These are phyloP conservation scores for Aspergillus cristatus DNA, from an alignment of 495 filamentous ascomycete genomes.

Conservation along the genomic window DNA sequence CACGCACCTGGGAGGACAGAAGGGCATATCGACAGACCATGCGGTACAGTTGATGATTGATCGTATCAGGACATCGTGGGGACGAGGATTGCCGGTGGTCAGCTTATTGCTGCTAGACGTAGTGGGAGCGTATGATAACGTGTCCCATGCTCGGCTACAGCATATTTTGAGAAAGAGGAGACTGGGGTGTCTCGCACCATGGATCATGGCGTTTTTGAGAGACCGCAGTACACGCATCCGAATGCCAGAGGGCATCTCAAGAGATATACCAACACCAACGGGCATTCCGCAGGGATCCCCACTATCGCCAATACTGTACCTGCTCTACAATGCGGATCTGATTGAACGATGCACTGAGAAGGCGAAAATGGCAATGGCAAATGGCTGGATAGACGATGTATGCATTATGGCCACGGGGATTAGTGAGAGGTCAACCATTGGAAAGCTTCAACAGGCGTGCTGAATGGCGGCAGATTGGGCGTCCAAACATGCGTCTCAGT, in stretches of 20 bases:
- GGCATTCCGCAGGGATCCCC: slow-evolving; percentile 21
- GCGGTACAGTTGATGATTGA: slow-evolving; percentile 20
- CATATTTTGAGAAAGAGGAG: no score
- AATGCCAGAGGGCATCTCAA: slow-evolving; percentile 9
- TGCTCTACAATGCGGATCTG: slow-evolving; percentile 26
- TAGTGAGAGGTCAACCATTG: no score
- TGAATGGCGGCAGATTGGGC: no score
- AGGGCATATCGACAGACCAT: slow-evolving; percentile 5
- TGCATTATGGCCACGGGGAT: no score
- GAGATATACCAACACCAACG: no score
- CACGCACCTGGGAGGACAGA: slow-evolving; percentile 2
- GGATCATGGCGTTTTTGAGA: slow-evolving; percentile 23
- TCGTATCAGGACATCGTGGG: slow-evolving; percentile 20
- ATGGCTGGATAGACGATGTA: no score
- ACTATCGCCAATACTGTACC: slow-evolving; percentile 24
- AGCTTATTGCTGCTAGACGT: slow-evolving; percentile 33
- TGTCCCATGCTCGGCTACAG: slow-evolving; percentile 21
- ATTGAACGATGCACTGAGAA: slow-evolving; percentile 15
- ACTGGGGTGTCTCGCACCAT: slow-evolving; percentile 20
- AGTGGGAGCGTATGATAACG: slow-evolving; percentile 33
- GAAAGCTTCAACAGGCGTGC: no score
- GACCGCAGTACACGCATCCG: slow-evolving; percentile 6
- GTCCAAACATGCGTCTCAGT: no score
- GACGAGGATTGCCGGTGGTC: slow-evolving; percentile 3
- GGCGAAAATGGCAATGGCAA: no score